A percentile compares a stretch with the other conserved stretches of the same genome.
Conservation (phyloP, 129 eudicot genomes). For the Saussurea involucrata region DNA sequence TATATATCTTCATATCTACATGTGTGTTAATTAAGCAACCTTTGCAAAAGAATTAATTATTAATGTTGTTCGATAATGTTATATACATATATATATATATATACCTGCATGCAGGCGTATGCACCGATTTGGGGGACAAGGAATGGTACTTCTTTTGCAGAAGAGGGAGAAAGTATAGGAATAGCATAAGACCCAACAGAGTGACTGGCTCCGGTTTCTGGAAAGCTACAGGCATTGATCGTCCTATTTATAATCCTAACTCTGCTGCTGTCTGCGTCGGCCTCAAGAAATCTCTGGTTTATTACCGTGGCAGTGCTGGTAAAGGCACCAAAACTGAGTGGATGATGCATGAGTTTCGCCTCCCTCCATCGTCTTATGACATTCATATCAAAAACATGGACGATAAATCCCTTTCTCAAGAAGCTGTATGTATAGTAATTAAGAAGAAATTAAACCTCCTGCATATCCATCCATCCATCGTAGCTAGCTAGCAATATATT, state of each 20-base stretch:
- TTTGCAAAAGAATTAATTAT: too few relatives aligned
- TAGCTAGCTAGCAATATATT: too few relatives aligned
- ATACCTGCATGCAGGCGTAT: constrained; percentile 32
- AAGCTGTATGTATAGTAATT: constrained; percentile 73
- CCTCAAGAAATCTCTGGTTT: constrained; percentile 71
- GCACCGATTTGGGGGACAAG: constrained; percentile 53
- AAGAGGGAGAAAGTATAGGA: constrained; percentile 93
- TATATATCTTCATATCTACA: not conserved
- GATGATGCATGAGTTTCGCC: constrained; percentile 96
- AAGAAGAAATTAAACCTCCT: too few relatives aligned
- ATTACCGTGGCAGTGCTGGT: constrained; percentile 75
- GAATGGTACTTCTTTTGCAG: constrained; percentile 95
- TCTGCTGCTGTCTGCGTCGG: constrained; percentile 50
- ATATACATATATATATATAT: too few relatives aligned
- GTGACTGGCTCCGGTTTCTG: constrained; percentile 95
- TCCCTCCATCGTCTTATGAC: constrained; percentile 46
- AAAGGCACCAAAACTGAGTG: constrained; percentile 86
- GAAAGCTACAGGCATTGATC: constrained; percentile 94
- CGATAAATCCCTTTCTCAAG: too few relatives aligned
- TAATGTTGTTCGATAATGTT: not conserved
- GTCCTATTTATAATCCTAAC: constrained; percentile 40
- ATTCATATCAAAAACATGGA: too few relatives aligned
- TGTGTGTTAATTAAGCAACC: not conserved
- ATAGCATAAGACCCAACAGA: constrained; percentile 89
- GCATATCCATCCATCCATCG: too few relatives aligned